Percentiles rank a stretch among this genome's conserved stretches.
These are phyloP conservation scores for Coemansia sp. DNA, from an alignment of 192 early-diverging fungal species.

Conservation along the genomic window DNA sequence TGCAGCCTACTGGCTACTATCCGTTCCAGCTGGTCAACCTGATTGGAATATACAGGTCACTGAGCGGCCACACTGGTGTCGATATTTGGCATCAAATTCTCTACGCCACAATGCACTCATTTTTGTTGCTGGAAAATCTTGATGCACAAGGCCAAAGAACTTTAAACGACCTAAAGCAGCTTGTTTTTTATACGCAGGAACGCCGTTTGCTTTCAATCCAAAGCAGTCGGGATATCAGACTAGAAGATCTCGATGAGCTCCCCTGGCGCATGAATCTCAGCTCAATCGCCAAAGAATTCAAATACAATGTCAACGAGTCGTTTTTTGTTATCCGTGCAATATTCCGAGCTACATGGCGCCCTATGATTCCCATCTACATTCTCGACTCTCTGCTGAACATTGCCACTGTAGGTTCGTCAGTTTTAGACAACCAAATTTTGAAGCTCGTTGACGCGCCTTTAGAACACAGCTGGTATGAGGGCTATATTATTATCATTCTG, in stretches of 20 bases:
- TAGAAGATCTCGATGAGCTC: conserved; percentile 14
- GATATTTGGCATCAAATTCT: no score
- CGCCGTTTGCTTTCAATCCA: conserved; percentile 2
- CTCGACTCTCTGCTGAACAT: conserved; percentile 7
- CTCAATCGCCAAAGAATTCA: conserved; percentile 6
- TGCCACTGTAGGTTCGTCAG: background rate
- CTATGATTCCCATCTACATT: conserved; percentile 23
- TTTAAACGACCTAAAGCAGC: background rate
- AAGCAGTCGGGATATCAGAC: conserved; percentile 6
- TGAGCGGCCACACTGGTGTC: conserved; percentile 1
- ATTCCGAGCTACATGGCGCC: conserved; percentile 25
- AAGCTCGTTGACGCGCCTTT: conserved; percentile 13
- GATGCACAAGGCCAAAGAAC: conserved; percentile 1
- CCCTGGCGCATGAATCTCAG: background rate
- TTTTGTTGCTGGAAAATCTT: conserved; percentile 9
- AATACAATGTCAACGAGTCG: no score
- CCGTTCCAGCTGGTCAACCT: conserved; percentile 14
- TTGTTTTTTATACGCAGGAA: conserved; percentile 2
- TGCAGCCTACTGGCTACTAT: background rate
- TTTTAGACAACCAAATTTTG: conserved; percentile 8
- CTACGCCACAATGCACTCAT: background rate
- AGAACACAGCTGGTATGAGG: conserved; percentile 17
- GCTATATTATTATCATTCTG: conserved; percentile 10
- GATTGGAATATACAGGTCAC: conserved; percentile 12
- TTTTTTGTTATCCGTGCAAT: conserved; percentile 36